These are phyloP conservation scores for Phytophthora citricola DNA, from an alignment of 352 stramenopile species.

Conservation along the genomic window DNA sequence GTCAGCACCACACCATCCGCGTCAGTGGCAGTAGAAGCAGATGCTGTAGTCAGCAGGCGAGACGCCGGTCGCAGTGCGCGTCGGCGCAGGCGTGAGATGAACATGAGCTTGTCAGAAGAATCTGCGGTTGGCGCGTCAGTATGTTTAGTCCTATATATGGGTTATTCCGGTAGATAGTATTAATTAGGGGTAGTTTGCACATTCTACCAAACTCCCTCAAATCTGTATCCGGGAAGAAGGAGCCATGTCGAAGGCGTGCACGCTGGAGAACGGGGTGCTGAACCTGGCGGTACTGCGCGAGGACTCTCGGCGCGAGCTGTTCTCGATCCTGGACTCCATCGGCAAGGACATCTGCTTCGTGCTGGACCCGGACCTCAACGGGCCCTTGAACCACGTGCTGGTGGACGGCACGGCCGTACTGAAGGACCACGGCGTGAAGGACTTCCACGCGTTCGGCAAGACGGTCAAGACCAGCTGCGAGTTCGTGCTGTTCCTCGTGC, in stretches of 20 bases:
- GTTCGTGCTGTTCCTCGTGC: slow-evolving; percentile 91
- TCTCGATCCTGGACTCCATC: slow-evolving; percentile 84
- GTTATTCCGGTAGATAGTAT: too few species aligned
- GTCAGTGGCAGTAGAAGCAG: neutral
- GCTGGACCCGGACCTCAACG: slow-evolving; percentile 83
- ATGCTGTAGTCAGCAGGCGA: slow-evolving; percentile 2
- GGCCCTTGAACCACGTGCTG: slow-evolving; percentile 86
- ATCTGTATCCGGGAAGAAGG: neutral
- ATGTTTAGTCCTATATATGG: neutral
- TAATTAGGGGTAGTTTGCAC: too few species aligned
- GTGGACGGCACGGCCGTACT: slow-evolving; percentile 86
- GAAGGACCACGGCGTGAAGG: slow-evolving; percentile 87
- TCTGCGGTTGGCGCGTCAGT: neutral
- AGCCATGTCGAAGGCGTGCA: slow-evolving; percentile 80
- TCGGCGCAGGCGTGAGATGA: neutral
- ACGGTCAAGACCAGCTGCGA: slow-evolving; percentile 85
- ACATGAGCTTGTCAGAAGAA: neutral
- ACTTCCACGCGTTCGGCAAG: slow-evolving; percentile 86
- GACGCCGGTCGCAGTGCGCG: neutral
- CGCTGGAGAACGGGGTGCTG: slow-evolving; percentile 84
- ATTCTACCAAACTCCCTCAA: too few species aligned
- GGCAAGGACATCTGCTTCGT: slow-evolving; percentile 91
- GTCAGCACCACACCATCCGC: slow-evolving; percentile 51
- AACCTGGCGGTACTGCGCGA: slow-evolving; percentile 88
- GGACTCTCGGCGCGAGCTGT: slow-evolving; percentile 84